Evolutionary conservation across 352 stramenopile species (phyloP), one percentile per base, ranked within the genome.

Genomic region (Globisporangium spiculum): DNA sequence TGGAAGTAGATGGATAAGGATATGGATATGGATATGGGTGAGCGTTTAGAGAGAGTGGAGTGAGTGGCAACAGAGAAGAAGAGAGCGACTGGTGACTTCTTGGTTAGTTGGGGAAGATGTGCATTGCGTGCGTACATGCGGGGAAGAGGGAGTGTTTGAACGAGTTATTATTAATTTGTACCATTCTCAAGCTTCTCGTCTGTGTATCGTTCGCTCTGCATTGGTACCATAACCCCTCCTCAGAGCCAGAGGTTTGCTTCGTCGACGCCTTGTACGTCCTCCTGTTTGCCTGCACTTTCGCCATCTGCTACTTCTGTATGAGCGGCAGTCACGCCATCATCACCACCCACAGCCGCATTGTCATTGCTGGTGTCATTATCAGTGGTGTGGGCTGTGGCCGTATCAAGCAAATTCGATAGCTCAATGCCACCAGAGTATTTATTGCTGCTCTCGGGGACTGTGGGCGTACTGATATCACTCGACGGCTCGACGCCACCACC

Each of bases 161-260:
- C 30, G 8, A 46, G 55, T 60, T 60, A 27, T 34, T 60, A 60
- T 60, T 46, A 27, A n/a, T 44, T 60, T 60, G 55, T 60, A 60
- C 30, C 55, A 36, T 60, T 44, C 53, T 18, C 36, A 44, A 26
- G 14, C 38, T 60, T 27, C 30, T 22, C 55, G 10, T 24, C 53
- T 59, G 18, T 7, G 7, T 60, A 20, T 26, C 18, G 12, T 10
- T 58, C 10, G 12, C 20, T 58, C 10, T 58, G 53, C 26, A 22
- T 38, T 10, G 8, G 36, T 2, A n/a, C 3, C 14, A 48, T 20
- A 48, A 6, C 7, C 16, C 38, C 54, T 14, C 26, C 18, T 60
- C 30, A 60, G 7, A 46, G 55, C 55, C 55, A 60, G 18, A 44
- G 27, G 20, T n/a, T 44, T 24, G 6, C 20, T 46, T 24, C 54